Evolutionary conservation across 257 asterid species (phyloP).

Genomic region (Solanum commersonii): DNA sequence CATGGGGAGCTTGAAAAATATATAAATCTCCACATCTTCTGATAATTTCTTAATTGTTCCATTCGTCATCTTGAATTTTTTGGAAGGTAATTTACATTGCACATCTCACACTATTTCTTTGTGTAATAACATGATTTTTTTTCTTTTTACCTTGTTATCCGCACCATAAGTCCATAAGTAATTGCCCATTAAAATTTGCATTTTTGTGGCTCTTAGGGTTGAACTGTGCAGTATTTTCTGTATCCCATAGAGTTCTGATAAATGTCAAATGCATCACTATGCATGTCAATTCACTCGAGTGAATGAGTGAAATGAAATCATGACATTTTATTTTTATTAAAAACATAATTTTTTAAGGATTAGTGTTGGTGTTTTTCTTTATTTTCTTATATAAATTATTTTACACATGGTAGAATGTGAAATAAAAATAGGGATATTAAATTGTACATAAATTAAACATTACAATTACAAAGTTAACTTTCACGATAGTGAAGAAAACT

Average conservation of each 20-base stretch:
- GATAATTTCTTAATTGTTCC: not conserved
- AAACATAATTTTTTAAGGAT: not conserved
- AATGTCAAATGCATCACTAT: not conserved
- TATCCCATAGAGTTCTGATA: no score
- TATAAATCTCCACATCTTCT: not conserved
- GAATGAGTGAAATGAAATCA: not conserved
- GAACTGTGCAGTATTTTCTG: not conserved
- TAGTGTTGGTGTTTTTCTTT: not conserved
- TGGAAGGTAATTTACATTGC: not conserved
- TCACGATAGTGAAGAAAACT: not conserved
- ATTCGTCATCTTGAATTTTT: no score
- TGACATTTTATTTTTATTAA: not conserved
- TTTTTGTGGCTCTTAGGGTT: not conserved
- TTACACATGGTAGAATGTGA: not conserved
- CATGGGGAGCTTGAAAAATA: not conserved
- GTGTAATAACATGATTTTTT: not conserved
- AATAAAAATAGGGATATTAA: not conserved
- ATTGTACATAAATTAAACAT: not conserved
- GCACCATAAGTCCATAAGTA: not conserved
- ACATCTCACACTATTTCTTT: not conserved
- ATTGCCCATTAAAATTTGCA: not conserved
- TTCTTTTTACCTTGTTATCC: not conserved
- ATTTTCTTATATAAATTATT: not conserved
- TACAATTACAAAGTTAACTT: no score
- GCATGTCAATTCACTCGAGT: not conserved